phyloP scores from a whole-genome alignment of 2,329 filamentous ascomycete species.

The Lecanosticta acicola region DNA sequence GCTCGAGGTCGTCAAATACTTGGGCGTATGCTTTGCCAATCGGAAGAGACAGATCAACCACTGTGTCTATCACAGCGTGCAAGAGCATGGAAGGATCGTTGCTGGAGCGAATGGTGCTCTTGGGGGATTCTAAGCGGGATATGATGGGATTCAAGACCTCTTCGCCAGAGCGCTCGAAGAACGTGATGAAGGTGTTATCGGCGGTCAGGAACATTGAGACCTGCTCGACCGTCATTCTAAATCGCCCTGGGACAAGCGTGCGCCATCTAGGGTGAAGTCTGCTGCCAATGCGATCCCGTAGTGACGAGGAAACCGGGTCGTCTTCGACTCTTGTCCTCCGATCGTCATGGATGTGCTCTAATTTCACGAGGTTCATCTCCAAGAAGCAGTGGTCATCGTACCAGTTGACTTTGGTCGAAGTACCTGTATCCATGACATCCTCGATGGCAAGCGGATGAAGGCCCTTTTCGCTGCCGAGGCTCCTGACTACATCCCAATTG shows the following conservation, averaged over 20 bases:
- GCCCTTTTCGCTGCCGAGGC: conserved; percentile 67
- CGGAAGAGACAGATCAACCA: conserved; percentile 83
- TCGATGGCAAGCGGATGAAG: conserved; percentile 81
- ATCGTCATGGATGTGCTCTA: conserved; percentile 47
- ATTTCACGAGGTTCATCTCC: conserved; percentile 53
- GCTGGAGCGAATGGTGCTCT: conserved; percentile 76
- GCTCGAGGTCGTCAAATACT: conserved; percentile 76
- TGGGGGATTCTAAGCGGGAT: conserved; percentile 63
- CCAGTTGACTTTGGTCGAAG: conserved; percentile 88
- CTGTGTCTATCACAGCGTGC: conserved; percentile 84
- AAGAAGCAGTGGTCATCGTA: conserved; percentile 51
- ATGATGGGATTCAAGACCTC: conserved; percentile 81
- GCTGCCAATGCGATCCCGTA: not conserved
- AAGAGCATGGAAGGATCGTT: conserved; percentile 84
- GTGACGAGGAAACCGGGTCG: not conserved
- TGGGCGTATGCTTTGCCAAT: conserved; percentile 81
- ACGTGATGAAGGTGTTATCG: conserved; percentile 85
- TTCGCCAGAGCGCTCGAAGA: conserved; percentile 81
- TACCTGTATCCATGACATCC: conserved; percentile 75
- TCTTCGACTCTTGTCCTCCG: conserved; percentile 5
- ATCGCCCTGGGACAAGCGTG: conserved; percentile 15
- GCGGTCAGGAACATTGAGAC: conserved; percentile 81
- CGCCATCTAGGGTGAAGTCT: conserved; percentile 11
- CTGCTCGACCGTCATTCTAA: conserved; percentile 68
- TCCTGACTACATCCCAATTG: conserved; percentile 83